These are phyloP conservation scores for Mycena albidolilacea DNA, from an alignment of 768 basidiomycete genomes.

Conservation along the genomic window DNA sequence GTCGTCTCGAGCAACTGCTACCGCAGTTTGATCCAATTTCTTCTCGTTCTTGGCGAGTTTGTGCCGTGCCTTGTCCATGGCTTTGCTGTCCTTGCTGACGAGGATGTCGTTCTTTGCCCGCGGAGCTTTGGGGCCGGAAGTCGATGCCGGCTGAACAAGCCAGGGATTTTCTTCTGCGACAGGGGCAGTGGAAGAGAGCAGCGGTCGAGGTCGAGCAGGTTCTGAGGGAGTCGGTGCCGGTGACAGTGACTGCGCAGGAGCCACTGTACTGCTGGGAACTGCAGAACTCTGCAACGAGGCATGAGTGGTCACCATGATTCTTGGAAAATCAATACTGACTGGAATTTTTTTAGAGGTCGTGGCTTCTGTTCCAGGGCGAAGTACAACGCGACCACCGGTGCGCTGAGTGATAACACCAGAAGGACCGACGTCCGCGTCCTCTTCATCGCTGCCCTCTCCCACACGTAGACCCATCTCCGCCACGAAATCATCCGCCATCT, in stretches of 20 bases:
- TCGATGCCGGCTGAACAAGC: conserved; percentile 63
- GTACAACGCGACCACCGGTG: conserved; percentile 77
- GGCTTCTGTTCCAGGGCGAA: conserved; percentile 64
- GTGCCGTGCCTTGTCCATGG: conserved; percentile 77
- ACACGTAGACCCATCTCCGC: conserved; percentile 69
- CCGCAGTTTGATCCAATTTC: conserved; percentile 68
- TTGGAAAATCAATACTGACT: conserved; percentile 43
- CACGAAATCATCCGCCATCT: conserved; percentile 80
- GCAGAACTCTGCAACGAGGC: conserved; percentile 4
- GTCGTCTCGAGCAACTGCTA: conserved; percentile 77
- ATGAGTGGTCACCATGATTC: not conserved
- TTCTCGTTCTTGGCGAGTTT: conserved; percentile 77
- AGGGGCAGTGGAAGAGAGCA: conserved; percentile 42
- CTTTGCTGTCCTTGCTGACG: conserved; percentile 76
- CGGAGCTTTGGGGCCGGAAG: conserved; percentile 60
- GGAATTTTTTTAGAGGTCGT: conserved; percentile 20
- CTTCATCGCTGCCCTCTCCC: conserved; percentile 47
- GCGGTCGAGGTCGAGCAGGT: conserved; percentile 34
- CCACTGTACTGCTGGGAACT: conserved; percentile 25
- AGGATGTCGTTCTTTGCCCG: conserved; percentile 83
- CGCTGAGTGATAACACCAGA: conserved; percentile 65
- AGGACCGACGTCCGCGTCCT: conserved; percentile 48
- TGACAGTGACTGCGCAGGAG: conserved; percentile 37
- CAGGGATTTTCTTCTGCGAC: conserved; percentile 78
- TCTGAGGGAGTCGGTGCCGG: conserved; percentile 15